A percentile compares a stretch with the other conserved stretches of the same genome.
phyloP scores from a whole-genome alignment of 352 stramenopile species.

The Globisporangium megalacanthum region DNA sequence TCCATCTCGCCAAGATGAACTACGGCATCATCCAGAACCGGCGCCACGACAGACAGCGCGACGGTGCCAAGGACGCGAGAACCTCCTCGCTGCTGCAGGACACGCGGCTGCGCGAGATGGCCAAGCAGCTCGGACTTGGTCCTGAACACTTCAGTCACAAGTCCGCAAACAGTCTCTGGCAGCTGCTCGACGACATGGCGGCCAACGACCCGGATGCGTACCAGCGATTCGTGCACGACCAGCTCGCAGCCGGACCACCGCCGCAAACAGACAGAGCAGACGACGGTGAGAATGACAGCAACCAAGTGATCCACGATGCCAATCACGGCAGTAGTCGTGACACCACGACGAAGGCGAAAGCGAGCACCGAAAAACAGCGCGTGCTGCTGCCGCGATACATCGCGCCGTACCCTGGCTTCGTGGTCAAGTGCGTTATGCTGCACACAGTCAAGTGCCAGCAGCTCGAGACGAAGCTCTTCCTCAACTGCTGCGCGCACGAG shows the following conservation, averaged over 20 bases:
- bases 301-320: not conserved
- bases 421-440: conserved; percentile 68
- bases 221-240: conserved; percentile 76
- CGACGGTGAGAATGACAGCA: not conserved
- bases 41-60: conserved; percentile 28
- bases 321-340: not conserved
- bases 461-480: conserved; percentile 66
- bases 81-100: conserved; percentile 35
- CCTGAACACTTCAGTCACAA: conserved; percentile 60
- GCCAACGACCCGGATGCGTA: conserved; percentile 62
- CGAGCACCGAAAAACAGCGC: conserved; percentile 4
- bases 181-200: conserved; percentile 69
- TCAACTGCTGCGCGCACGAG: conserved; percentile 73
- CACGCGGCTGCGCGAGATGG: conserved; percentile 67
- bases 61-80: conserved; percentile 15
- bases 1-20: conserved; percentile 41
- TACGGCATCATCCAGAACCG: conserved; percentile 84
- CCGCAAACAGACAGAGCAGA: conserved; percentile 9
- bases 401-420: conserved; percentile 59
- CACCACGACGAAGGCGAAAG: not conserved
- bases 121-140: conserved; percentile 78
- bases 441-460: conserved; percentile 54
- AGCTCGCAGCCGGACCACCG: conserved; percentile 63
- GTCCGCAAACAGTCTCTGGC: conserved; percentile 65
- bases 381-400: conserved; percentile 38